Evolutionary conservation across 495 filamentous ascomycete species (phyloP), one percentile per base, ranked within the genome.

Genomic region (Penicillium subrubescens): DNA sequence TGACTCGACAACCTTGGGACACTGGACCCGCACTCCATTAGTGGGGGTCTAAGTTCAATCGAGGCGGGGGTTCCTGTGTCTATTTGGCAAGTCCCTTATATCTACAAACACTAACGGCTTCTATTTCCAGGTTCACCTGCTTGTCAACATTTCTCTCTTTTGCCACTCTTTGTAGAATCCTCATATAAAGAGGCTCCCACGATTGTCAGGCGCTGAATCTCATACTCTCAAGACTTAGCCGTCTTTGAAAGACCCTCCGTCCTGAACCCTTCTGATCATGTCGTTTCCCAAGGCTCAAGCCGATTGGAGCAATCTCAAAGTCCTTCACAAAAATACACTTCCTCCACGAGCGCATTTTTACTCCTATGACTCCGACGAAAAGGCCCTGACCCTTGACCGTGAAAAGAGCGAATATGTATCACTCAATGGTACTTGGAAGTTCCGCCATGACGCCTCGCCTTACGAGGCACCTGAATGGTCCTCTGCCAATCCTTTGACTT

Each of bases 271-370:
- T 41, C 37, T 8, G 25, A 57, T 50, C 33, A 66, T 66, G 66
- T 65, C 63, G 29, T 66, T 62, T 56, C 63, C 57, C n/a, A 43
- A 55, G 46, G 31, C 46, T 46, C 19, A 61, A 15, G 83, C 85
- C 0, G 85, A 88, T 65, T 89, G 86, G 86, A 84, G 81, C 70
- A 87, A 88, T 67, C 79, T 86, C 53, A 67, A 80, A 29, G 79
- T 90, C 51, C 78, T 90, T 57, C 87, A 88, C 61, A 80, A 79
- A 44, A 88, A 87, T 62, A 86, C 83, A 1, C 71, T 89, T 12
- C 79, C 84, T 41, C 84, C 87, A n/a, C 81, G 87, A 10, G 77
- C 82, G 19, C 80, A 87, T 65, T 87, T 87, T 67, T 81, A 81
- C 60, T 62, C 82, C 10, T 84, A 86, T 60, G 41, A 25, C 11